Base-by-base conservation (phyloP, 345 rosid species). In the Dipteronia sinensis region DNA sequence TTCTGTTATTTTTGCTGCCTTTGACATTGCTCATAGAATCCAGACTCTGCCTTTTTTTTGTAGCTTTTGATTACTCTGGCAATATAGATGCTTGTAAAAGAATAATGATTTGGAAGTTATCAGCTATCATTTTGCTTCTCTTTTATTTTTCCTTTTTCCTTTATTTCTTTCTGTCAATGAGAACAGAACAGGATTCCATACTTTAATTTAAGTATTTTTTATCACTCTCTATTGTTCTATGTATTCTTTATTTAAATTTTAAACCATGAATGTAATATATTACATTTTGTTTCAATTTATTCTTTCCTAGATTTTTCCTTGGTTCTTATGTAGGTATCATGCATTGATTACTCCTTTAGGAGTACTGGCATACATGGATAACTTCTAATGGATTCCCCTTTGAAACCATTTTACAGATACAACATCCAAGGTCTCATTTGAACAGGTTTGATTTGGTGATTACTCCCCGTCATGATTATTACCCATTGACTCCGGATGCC, bases 401-500 rank as follows among this genome's bases (percentile, higher is more conserved):
- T 47, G 66, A 49, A 38, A 76, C 58, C 38, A 12, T 72, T 74
- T 86, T 65, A 67, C 90, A 95, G 99, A 89, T 95, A 71, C 99
- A 95, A 79, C 99, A 92, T 90, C 99, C 99, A 15, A 88, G 97
- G 87, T 81, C 90, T 29, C 79, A 38, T 62, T 81, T 93, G 71
- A 84, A 87, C 70, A 90, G 93, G 84, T 95, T 95, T 91, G 98
- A 93, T 89, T 78, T 95, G 76, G 90, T 95, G 68, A 90, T 93
- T 74, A 87, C 98, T 82, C 99, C 99, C 67, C 84, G 70, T 47
- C 99, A 95, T 74, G 98, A 95, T 82, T 95, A 92, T 83, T 91
- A 87, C 80, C 90, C 92, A 19, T 80, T 90, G 88, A 89, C 97
- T 72, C 90, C 95, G 74, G 89, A 92, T 65, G 97, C 85, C 56